Conservation (phyloP, 2,329 filamentous ascomycete genomes). For the Magnaporthiopsis rhizophila region DNA sequence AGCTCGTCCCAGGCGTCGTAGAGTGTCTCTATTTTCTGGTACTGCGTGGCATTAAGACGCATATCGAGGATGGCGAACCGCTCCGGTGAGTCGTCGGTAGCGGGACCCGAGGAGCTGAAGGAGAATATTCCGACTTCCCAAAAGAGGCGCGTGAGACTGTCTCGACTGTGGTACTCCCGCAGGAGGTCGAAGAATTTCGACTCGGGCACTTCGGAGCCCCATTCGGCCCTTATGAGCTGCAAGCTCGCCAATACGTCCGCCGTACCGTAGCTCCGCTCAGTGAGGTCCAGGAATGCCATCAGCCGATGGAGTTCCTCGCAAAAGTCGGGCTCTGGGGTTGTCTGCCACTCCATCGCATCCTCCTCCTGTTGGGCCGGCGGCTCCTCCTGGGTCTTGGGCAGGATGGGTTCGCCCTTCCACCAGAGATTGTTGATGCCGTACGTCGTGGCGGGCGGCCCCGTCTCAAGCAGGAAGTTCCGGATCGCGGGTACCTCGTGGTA, state of each 20-base stretch:
- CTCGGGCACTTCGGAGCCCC: neutral
- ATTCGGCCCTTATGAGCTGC: neutral
- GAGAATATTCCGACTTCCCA: conserved; percentile 8
- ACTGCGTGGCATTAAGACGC: conserved; percentile 66
- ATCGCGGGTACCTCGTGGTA: conserved; percentile 51
- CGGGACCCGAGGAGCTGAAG: neutral
- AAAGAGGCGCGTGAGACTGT: neutral
- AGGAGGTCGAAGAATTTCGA: neutral
- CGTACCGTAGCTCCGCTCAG: conserved; percentile 52
- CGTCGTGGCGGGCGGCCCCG: conserved; percentile 29
- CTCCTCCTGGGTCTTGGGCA: conserved; percentile 24
- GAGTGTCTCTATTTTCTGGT: conserved; percentile 59
- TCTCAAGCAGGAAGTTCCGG: conserved; percentile 45
- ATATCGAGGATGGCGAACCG: conserved; percentile 16
- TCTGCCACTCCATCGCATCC: conserved; percentile 14
- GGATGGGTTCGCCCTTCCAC: conserved; percentile 52
- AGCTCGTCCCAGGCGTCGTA: conserved; percentile 28
- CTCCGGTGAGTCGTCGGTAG: neutral
- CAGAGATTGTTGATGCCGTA: conserved; percentile 52
- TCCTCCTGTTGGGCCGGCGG: conserved; percentile 16
- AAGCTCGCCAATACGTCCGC: conserved; percentile 37
- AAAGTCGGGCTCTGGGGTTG: conserved; percentile 27
- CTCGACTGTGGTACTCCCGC: neutral
- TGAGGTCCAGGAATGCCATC: conserved; percentile 54
- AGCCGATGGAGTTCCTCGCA: conserved; percentile 51